phyloP scores from a whole-genome alignment of 306 rosid genomes.

The Macrotyloma uniflorum region DNA sequence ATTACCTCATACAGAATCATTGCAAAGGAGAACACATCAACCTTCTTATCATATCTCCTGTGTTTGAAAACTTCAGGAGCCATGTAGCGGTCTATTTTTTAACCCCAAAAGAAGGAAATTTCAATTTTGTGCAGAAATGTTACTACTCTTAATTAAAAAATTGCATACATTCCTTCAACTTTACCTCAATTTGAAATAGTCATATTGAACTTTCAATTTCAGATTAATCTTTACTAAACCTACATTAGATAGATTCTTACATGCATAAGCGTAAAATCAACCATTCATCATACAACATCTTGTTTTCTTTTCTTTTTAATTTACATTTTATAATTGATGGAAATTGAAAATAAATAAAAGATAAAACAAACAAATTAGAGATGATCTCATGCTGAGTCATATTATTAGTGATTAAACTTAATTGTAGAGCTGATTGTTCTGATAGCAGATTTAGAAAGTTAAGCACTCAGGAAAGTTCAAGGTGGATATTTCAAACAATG shows the following conservation, averaged over 20 bases:
- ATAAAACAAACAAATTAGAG: background rate
- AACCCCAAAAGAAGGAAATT: constrained; percentile 33
- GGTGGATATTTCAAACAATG: constrained; percentile 9
- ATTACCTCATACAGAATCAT: constrained; percentile 95
- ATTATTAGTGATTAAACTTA: background rate
- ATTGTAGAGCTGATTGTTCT: background rate
- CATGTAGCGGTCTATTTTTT: constrained; percentile 82
- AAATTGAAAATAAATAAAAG: background rate
- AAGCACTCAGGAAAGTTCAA: constrained; percentile 1
- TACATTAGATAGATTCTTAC: background rate
- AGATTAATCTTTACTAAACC: background rate
- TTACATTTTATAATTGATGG: background rate
- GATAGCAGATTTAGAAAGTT: background rate
- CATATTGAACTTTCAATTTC: constrained; percentile 8
- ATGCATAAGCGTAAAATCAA: background rate
- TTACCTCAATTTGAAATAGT: constrained; percentile 23
- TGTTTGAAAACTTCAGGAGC: constrained; percentile 97
- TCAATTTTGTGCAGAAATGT: background rate
- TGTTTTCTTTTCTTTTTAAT: background rate
- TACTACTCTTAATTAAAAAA: background rate
- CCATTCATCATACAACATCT: constrained; percentile 5
- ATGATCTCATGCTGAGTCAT: background rate
- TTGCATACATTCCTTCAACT: background rate
- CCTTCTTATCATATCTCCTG: constrained; percentile 87
- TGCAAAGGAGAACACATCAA: constrained; percentile 93